These are phyloP conservation scores for Penicillium sp. DNA, from an alignment of 2,329 filamentous ascomycete genomes.

Conservation along the genomic window DNA sequence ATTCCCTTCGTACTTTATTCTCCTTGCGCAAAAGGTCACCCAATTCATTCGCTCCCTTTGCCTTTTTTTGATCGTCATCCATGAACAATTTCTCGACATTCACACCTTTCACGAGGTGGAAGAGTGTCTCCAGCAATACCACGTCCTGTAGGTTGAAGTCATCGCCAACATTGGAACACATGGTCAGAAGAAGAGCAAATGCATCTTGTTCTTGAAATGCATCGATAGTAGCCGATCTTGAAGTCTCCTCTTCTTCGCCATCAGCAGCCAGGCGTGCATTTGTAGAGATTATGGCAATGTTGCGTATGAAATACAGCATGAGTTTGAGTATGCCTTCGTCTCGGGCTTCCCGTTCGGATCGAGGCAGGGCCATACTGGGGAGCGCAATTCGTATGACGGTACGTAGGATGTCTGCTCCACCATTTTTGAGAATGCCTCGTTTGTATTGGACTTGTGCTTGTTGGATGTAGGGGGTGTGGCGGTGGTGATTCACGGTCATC, in stretches of 20 bases:
- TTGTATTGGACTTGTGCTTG: conserved; percentile 90
- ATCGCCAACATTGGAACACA: conserved; percentile 90
- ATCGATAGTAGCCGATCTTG: conserved; percentile 82
- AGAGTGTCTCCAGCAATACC: conserved; percentile 85
- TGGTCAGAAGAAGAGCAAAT: conserved; percentile 77
- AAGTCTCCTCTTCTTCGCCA: conserved; percentile 86
- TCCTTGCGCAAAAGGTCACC: conserved; percentile 76
- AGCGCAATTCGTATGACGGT: conserved; percentile 78
- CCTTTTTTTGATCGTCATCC: conserved; percentile 69
- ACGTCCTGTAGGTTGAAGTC: conserved; percentile 90
- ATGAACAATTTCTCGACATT: conserved; percentile 83
- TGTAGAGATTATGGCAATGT: conserved; percentile 80
- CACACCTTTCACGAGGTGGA: conserved; percentile 88
- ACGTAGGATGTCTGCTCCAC: conserved; percentile 73
- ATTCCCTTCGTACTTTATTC: conserved; percentile 74
- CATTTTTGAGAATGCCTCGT: conserved; percentile 79
- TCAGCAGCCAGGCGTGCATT: conserved; percentile 72
- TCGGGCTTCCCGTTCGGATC: conserved; percentile 71
- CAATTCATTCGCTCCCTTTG: conserved; percentile 71
- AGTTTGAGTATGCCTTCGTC: conserved; percentile 94
- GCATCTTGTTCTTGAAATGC: conserved; percentile 90
- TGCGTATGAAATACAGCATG: conserved; percentile 83
- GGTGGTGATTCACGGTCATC: conserved; percentile 90
- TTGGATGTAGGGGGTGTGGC: conserved; percentile 85
- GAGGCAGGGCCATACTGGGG: conserved; percentile 78